These are phyloP conservation scores for Suillus cothurnatus DNA, from an alignment of 768 basidiomycete species.

Conservation along the genomic window DNA sequence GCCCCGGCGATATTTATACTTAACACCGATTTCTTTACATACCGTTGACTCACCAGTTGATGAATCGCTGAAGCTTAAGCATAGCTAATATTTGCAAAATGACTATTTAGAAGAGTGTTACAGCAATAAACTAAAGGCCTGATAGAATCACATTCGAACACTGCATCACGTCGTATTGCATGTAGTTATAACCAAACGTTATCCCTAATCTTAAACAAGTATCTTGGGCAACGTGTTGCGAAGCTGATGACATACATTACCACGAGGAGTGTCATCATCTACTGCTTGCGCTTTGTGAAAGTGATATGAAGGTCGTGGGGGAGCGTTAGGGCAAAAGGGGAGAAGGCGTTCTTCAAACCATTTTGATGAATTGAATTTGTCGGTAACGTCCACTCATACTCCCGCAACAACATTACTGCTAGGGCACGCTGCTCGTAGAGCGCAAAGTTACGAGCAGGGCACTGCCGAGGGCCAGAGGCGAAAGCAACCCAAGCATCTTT, in stretches of 20 bases:
- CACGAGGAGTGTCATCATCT: background rate
- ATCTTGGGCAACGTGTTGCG: too few species aligned
- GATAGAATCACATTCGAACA: background rate
- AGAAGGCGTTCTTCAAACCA: constrained; percentile 36
- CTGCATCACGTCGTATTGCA: background rate
- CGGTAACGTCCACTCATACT: constrained; percentile 39
- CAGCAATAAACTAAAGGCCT: background rate
- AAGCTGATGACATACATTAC: background rate
- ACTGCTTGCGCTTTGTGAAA: constrained; percentile 21
- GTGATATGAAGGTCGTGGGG: constrained; percentile 36
- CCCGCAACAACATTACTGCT: constrained; percentile 34
- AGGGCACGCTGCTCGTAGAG: constrained; percentile 37
- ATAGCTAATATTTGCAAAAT: background rate
- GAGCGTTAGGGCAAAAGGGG: constrained; percentile 37
- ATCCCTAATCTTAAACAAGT: background rate
- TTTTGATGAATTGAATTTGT: constrained; percentile 26
- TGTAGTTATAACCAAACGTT: too few species aligned
- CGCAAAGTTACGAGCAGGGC: constrained; percentile 34
- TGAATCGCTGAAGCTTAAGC: background rate
- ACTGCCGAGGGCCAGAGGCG: constrained; percentile 36
- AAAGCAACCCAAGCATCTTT: constrained; percentile 32
- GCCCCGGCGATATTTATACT: background rate
- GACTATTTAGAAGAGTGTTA: background rate
- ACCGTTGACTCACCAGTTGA: background rate
- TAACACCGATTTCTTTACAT: background rate